Evolutionary conservation across 225 moss, liverwort and hornwort species (phyloP).

Genomic region (Rhytidiadelphus loreus): DNA sequence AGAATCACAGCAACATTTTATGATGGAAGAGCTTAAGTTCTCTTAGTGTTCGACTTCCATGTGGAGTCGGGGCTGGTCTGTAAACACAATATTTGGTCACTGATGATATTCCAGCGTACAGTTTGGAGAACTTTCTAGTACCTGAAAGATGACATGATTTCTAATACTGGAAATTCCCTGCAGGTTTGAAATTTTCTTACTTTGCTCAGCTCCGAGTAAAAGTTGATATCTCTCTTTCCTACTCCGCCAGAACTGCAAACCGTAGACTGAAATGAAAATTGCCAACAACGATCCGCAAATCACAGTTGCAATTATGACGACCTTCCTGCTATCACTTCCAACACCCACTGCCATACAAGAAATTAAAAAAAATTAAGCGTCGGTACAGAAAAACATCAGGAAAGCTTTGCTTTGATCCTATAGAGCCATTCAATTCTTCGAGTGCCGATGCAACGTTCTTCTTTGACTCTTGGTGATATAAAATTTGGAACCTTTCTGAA

Average conservation of each 20-base stretch:
- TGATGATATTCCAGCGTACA: not conserved
- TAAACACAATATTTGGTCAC: not conserved
- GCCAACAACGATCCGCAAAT: not conserved
- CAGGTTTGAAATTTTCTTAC: not conserved
- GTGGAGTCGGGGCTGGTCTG: too few species aligned
- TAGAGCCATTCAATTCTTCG: not conserved
- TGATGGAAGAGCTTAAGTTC: not conserved
- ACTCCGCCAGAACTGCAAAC: not conserved
- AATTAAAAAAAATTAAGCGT: not conserved
- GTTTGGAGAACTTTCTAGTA: not conserved
- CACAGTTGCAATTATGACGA: not conserved
- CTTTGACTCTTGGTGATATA: not conserved
- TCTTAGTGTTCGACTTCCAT: not conserved
- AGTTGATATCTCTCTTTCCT: not conserved
- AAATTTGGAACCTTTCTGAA: not conserved
- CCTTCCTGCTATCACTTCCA: not conserved
- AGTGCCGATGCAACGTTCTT: not conserved
- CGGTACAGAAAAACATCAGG: not conserved
- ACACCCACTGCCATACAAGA: not conserved
- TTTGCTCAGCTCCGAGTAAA: slow-evolving; percentile 1
- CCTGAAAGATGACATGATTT: not conserved
- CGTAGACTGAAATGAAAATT: not conserved
- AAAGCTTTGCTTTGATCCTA: not conserved
- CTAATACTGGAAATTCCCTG: not conserved
- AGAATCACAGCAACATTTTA: not conserved